phyloP scores from a whole-genome alignment of 805 yeast genomes.

The Monosporozyma aerobia region DNA sequence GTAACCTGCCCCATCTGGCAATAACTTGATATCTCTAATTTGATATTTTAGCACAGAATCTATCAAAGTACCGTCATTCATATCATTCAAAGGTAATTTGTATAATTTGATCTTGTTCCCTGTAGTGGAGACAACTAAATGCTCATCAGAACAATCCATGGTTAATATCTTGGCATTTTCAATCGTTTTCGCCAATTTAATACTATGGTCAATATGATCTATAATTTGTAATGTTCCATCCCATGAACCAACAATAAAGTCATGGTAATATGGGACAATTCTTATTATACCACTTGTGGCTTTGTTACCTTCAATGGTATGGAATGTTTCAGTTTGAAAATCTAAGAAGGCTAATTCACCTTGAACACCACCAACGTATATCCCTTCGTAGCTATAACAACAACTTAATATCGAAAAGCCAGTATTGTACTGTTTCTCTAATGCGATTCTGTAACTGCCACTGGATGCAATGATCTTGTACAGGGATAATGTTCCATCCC shows the following conservation, averaged over 20 bases:
- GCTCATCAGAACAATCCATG: constrained; percentile 44
- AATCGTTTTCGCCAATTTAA: constrained; percentile 3
- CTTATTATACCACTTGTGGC: constrained; percentile 36
- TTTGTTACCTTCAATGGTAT: constrained; percentile 17
- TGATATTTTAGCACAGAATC: constrained; percentile 63
- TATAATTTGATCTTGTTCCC: constrained; percentile 36
- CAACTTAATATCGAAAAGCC: constrained; percentile 13
- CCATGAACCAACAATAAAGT: constrained; percentile 52
- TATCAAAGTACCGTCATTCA: background rate
- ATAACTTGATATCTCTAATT: constrained; percentile 44
- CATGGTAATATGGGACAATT: constrained; percentile 4
- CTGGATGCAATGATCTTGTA: constrained; percentile 8
- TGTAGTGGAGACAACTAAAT: constrained; percentile 46
- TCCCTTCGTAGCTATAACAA: constrained; percentile 18
- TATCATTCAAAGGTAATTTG: constrained; percentile 9
- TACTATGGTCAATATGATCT: constrained; percentile 33
- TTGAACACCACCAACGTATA: constrained; percentile 43
- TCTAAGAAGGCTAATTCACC: constrained; percentile 48
- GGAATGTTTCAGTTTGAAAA: constrained; percentile 34
- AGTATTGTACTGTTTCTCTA: constrained; percentile 20
- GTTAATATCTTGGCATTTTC: constrained; percentile 33
- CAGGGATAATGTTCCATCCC: constrained; percentile 48
- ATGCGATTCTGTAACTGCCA: background rate
- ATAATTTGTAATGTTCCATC: constrained; percentile 42
- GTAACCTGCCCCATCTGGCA: constrained; percentile 48